Evolutionary conservation across 2,329 filamentous ascomycete species (phyloP), one percentile per base, ranked within the genome.

Genomic region (Aspergillus sp.): DNA sequence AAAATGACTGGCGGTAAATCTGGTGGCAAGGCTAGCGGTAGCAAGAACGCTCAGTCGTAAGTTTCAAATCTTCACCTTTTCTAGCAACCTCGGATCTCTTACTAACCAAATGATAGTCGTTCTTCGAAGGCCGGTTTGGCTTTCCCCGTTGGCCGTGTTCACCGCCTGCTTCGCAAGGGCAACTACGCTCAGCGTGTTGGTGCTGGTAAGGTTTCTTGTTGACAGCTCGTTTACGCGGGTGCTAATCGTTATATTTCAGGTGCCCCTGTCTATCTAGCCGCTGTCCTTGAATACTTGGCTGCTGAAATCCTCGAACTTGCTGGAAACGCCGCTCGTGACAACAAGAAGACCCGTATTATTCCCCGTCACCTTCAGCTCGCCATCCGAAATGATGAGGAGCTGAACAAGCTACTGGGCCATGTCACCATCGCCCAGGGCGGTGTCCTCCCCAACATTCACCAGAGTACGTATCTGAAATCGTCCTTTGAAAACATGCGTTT

Each of bases 331-430:
- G 95, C 95, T 65, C 93, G 95, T 72, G 95, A 99, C 84, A 97
- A 98, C 89, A 99, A 99, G 91, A 98, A 98, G 90, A 99, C 93
- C 66, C 93, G 95, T 90, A 99, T 99, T 83, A 99, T 98, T 62
- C 95, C 95, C 66, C 92, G 95, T 81, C 95, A 99, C 81, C 87
- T 99, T 48, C 95, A 99, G 84, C 91, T 99, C 70, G 95, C 95
- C 81, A 99, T 99, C 84, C 89, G 95, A 75, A 97, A 97, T 83
- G 93, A 98, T 80, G 93, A 98, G 87, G 95, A 99, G 82, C 80
- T 98, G 90, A 97, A 98, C 90, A 98, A 93, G 25, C 84, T 99
- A 57, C 97, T 99, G 96, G 87, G 63, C 74, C 90, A 93, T 70
- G 95, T 95, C 57, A 99, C 95, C 63, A 99, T 99, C 71, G 95